Percentiles rank a stretch among this genome's conserved stretches.
phyloP scores from a whole-genome alignment of 2,329 filamentous ascomycete species.

The Ramichloridium luteum region DNA sequence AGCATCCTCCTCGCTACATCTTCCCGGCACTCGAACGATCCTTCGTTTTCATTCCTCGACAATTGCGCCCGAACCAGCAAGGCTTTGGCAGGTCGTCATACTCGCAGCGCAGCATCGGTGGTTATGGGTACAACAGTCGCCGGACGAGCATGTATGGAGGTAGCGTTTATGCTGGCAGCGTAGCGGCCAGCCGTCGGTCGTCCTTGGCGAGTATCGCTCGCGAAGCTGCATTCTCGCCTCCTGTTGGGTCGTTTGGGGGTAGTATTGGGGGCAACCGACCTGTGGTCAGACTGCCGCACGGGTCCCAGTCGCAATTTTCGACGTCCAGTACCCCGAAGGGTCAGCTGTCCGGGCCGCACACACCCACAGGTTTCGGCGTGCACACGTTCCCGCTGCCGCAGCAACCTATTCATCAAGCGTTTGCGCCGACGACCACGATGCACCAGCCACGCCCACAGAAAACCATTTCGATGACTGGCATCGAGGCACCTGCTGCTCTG shows the following conservation, averaged over 20 bases:
- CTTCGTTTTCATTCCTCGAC: conserved; percentile 95
- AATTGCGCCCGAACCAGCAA: conserved; percentile 85
- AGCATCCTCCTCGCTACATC: conserved; percentile 70
- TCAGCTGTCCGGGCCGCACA: conserved; percentile 24
- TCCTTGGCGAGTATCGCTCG: conserved; percentile 58
- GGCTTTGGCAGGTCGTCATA: conserved; percentile 54
- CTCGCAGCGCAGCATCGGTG: conserved; percentile 59
- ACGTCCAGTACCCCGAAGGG: conserved; percentile 22
- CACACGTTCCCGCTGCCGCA: conserved; percentile 43
- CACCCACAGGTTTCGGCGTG: conserved; percentile 39
- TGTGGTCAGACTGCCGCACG: conserved; percentile 71
- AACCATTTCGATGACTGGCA: conserved; percentile 80
- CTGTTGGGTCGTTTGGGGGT: conserved; percentile 55
- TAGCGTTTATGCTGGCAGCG: conserved; percentile 72
- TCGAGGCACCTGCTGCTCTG: conserved; percentile 66
- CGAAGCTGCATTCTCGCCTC: conserved; percentile 68
- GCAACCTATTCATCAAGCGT: conserved; percentile 46
- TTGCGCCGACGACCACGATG: conserved; percentile 58
- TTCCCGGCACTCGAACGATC: conserved; percentile 83
- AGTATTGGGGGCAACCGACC: conserved; percentile 49
- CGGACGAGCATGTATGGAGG: conserved; percentile 74
- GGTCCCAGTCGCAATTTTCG: conserved; percentile 27
- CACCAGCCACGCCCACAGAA: conserved; percentile 94
- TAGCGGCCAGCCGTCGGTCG: conserved; percentile 79
- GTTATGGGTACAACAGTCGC: conserved; percentile 54